Conservation (phyloP, 352 stramenopile genomes). For the Phytopythium ostracodes region DNA sequence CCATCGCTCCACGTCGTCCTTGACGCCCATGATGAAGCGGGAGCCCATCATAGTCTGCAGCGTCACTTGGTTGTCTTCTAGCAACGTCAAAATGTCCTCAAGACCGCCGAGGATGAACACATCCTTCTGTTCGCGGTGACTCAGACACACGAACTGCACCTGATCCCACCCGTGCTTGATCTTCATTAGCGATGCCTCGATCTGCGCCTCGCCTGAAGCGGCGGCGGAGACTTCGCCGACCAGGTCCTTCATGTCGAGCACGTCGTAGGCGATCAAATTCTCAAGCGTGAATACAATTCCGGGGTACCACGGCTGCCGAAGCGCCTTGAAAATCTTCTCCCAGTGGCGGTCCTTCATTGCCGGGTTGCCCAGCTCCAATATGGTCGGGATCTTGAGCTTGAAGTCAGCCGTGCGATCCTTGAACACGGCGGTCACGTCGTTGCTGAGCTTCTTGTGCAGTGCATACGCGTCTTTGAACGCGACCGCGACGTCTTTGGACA, state of each 20-base stretch:
- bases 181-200: slow-evolving; percentile 85
- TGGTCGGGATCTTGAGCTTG: slow-evolving; percentile 88
- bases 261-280: slow-evolving; percentile 85
- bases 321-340: slow-evolving; percentile 92
- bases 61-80: slow-evolving; percentile 92
- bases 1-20: slow-evolving; percentile 89
- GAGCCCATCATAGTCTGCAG: slow-evolving; percentile 93
- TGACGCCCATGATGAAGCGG: slow-evolving; percentile 89
- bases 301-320: slow-evolving; percentile 86
- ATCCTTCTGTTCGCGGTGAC: slow-evolving; percentile 80
- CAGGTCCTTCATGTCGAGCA: slow-evolving; percentile 87
- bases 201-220: slow-evolving; percentile 87
- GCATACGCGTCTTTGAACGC: slow-evolving; percentile 89
- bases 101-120: slow-evolving; percentile 90
- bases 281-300: slow-evolving; percentile 88
- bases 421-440: slow-evolving; percentile 84
- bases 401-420: slow-evolving; percentile 89
- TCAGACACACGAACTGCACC: slow-evolving; percentile 81
- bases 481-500: slow-evolving; percentile 82
- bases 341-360: slow-evolving; percentile 94
- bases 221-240: slow-evolving; percentile 82
- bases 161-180: slow-evolving; percentile 89
- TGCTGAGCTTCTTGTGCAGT: slow-evolving; percentile 90
- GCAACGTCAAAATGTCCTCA: slow-evolving; percentile 85
- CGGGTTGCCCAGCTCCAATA: slow-evolving; percentile 90